Conservation (phyloP, 1,284 basidiomycete species). For the Hortiboletus rubellus region DNA sequence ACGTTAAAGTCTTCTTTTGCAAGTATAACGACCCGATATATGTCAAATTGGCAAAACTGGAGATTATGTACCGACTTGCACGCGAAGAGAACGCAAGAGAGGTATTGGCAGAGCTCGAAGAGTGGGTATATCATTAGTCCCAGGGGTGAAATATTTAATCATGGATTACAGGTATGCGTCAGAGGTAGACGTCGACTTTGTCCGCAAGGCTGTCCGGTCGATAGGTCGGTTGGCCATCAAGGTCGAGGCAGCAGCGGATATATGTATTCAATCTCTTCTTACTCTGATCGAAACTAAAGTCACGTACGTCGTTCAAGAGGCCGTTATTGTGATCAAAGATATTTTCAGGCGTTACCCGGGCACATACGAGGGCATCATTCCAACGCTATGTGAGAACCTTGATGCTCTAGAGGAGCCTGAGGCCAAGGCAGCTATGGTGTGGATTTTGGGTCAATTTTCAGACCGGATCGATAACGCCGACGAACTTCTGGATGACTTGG, state of each 20-base stretch:
- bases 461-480: constrained; percentile 96
- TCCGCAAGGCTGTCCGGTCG: constrained; percentile 94
- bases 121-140: constrained; percentile 54
- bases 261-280: constrained; percentile 87
- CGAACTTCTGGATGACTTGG: constrained; percentile 90
- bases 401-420: constrained; percentile 95
- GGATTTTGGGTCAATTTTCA: constrained; percentile 98
- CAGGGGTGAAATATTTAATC: constrained; percentile 2
- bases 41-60: constrained; percentile 97
- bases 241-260: constrained; percentile 86
- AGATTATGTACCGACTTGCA: constrained; percentile 97
- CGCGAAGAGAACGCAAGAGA: constrained; percentile 89
- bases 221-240: constrained; percentile 98
- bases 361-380: constrained; percentile 94
- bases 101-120: constrained; percentile 91
- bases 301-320: constrained; percentile 96
- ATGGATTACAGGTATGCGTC: constrained; percentile 78
- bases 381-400: constrained; percentile 88
- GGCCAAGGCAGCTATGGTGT: constrained; percentile 95
- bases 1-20: constrained; percentile 99
- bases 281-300: constrained; percentile 92
- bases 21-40: constrained; percentile 99
- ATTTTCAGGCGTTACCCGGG: constrained; percentile 98
- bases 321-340: constrained; percentile 96
- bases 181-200: constrained; percentile 98